Evolutionary conservation across 2,329 filamentous ascomycete genomes (phyloP).

Genomic region (Cladosporium sp.): DNA sequence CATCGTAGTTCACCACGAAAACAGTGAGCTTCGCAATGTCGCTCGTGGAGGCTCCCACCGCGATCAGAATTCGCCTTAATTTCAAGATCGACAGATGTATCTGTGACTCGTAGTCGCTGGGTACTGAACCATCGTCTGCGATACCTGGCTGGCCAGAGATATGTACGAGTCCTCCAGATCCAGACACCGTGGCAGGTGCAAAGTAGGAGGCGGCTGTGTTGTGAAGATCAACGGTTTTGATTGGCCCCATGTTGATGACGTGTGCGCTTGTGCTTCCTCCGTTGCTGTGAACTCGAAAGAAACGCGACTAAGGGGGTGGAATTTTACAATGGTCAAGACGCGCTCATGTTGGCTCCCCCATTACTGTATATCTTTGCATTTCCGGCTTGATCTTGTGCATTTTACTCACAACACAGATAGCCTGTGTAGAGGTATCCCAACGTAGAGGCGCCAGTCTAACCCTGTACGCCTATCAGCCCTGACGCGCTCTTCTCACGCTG

Average conservation of each 20-base stretch:
- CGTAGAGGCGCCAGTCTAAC: background rate
- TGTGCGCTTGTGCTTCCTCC: background rate
- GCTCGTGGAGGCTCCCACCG: conserved; percentile 26
- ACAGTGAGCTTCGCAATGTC: conserved; percentile 31
- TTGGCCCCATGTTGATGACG: conserved; percentile 5
- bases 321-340: background rate
- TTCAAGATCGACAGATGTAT: conserved; percentile 28
- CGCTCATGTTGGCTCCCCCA: background rate
- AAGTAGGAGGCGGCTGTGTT: conserved; percentile 11
- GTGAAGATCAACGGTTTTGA: conserved; percentile 6
- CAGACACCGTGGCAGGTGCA: conserved; percentile 3
- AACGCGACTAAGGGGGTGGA: no score
- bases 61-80: conserved; percentile 27
- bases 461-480: background rate
- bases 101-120: conserved; percentile 26
- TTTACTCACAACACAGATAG: background rate
- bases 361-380: background rate
- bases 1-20: conserved; percentile 32
- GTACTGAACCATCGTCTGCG: conserved; percentile 25
- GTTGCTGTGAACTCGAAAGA: no score
- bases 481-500: background rate
- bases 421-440: background rate
- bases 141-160: conserved; percentile 30
- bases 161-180: background rate
- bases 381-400: background rate